Base-by-base conservation (phyloP, 2,329 filamentous ascomycete genomes). In the Diaporthe eres region DNA sequence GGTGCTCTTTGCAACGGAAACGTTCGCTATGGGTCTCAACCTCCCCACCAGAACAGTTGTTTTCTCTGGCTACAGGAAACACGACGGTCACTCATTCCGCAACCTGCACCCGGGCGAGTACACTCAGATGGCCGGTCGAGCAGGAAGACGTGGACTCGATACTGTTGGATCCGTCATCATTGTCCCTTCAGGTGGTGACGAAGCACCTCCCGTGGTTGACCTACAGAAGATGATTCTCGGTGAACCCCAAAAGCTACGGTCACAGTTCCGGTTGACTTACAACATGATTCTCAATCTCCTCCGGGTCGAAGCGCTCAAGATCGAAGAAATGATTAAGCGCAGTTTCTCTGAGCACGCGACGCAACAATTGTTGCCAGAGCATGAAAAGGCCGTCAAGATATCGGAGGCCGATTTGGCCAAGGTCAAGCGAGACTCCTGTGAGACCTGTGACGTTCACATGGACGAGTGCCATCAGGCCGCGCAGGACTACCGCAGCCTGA, bases 241-340 rank as follows among this genome's bases (percentile, higher is more conserved):
- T 72, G 94, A 98, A 81, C 96, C 97, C 44, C 98, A 95, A 37
- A 98, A 98, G 85, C 90, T 99, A 67, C 92, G 95, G 63, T 98
- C 96, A 9, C 97, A 99, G 82, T 99, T 99, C 88, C 92, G 97
- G 77, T 88, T 99, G 65, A 99, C 97, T 0, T 99, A 99, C 88
- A 99, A 98, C 85, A 99, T 99, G 97, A 99, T 99, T 77, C 87
- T 99, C 42, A 99, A 98, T 81, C 88, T 99, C 44, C 88, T 99
- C 67, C 93, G 97, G 49, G 97, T 99, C 2, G 97, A 99, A 84
- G 97, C 97, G 3, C 86, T 99, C 78, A 98, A 98, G 86, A 98
- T 99, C 80, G 97, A 99, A 83, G 97, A 99, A 85, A 99, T 99
- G 97, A 99, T 99, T 87, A 99, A 99, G 89, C 94, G 97, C 79